A percentile compares a stretch with the other conserved stretches of the same genome.
These are phyloP conservation scores for Scheffersomyces stipitis DNA, from an alignment of 805 yeast genomes.

Conservation along the genomic window DNA sequence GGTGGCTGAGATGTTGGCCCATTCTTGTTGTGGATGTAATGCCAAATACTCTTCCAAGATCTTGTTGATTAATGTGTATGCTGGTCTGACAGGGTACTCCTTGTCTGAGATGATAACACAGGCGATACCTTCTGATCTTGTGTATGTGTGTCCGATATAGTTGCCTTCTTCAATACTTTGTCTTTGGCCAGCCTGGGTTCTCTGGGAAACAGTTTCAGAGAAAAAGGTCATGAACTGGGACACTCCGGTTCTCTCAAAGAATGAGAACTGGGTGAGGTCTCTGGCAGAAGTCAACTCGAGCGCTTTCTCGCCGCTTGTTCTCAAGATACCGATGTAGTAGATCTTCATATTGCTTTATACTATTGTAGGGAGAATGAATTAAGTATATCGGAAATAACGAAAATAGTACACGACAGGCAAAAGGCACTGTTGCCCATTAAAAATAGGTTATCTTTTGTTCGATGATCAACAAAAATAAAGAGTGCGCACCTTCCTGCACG, in stretches of 20 bases:
- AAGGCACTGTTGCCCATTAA: no score
- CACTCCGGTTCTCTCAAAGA: conserved; percentile 80
- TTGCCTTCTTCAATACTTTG: conserved; percentile 91
- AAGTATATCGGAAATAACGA: no score
- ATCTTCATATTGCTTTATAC: conserved; percentile 78
- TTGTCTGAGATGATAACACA: conserved; percentile 92
- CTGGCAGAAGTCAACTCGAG: conserved; percentile 76
- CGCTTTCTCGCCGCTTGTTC: conserved; percentile 60
- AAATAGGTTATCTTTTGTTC: no score
- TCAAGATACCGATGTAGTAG: conserved; percentile 84
- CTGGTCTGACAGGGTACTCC: conserved; percentile 96
- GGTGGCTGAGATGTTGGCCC: conserved; percentile 53
- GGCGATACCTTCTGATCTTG: conserved; percentile 85
- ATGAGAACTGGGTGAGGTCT: conserved; percentile 83
- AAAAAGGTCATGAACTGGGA: conserved; percentile 95
- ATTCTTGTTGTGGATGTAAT: conserved; percentile 71
- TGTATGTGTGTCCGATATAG: conserved; percentile 89
- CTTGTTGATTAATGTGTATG: conserved; percentile 88
- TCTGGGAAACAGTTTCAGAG: conserved; percentile 82
- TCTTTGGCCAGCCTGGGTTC: conserved; percentile 88
- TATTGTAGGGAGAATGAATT: no score
- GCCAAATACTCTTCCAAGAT: conserved; percentile 86
- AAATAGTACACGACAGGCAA: no score
- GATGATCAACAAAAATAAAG: no score
- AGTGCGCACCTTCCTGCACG: no score